Evolutionary conservation across 495 filamentous ascomycete species (phyloP).

Genomic region (Podospora tetraspora): DNA sequence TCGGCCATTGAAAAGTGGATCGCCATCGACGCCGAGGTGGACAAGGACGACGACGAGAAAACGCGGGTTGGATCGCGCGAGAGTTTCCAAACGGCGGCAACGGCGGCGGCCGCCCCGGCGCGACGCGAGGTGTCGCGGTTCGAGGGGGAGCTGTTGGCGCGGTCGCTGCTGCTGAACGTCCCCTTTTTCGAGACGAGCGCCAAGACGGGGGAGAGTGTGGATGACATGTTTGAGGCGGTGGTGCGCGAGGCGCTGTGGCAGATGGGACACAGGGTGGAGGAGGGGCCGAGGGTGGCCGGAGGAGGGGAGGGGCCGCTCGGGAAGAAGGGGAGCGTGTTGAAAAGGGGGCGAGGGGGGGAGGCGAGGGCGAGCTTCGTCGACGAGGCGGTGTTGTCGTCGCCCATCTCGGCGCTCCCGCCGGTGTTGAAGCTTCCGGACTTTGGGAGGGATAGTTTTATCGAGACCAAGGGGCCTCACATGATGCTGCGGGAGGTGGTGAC

Average conservation of each 20-base stretch:
- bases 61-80: conserved; percentile 4
- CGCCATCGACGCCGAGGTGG: neutral
- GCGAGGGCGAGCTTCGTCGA: neutral
- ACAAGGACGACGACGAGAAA: conserved; percentile 2
- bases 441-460: neutral
- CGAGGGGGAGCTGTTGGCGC: conserved; percentile 20
- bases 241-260: conserved; percentile 20
- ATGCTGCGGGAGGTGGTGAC: neutral
- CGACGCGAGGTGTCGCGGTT: conserved; percentile 17
- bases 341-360: neutral
- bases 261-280: conserved; percentile 10
- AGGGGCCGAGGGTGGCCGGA: neutral
- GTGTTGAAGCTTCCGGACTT: neutral
- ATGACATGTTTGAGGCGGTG: conserved; percentile 23
- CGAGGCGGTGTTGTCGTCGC: neutral
- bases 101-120: conserved; percentile 1
- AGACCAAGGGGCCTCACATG: neutral
- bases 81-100: neutral
- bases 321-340: conserved; percentile 5
- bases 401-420: conserved; percentile 1
- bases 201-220: conserved; percentile 25
- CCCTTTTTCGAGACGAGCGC: conserved; percentile 26
- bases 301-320: neutral
- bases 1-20: conserved; percentile 19
- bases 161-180: conserved; percentile 13